Evolutionary conservation across 1,284 basidiomycete genomes (phyloP).

Genomic region (Cryptococcus wingfieldii): DNA sequence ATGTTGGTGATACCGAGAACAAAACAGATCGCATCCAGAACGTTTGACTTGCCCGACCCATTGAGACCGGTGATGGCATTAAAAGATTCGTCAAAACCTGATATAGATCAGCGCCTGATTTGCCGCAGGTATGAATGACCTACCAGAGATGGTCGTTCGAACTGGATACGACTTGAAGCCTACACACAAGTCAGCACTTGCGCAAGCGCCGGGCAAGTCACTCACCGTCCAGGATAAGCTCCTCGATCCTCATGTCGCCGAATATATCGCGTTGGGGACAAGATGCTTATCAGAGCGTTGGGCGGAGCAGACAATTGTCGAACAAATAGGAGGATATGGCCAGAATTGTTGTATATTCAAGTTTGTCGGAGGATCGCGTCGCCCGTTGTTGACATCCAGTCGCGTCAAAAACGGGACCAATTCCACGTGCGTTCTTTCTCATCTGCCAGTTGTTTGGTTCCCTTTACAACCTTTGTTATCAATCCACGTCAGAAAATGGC

Average conservation of each 20-base stretch:
- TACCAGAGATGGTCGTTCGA: slow-evolving; percentile 75
- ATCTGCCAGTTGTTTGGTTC: neutral
- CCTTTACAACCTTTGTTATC: neutral
- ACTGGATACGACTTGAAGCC: slow-evolving; percentile 97
- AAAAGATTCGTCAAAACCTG: slow-evolving; percentile 91
- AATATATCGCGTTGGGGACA: neutral
- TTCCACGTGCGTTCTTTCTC: neutral
- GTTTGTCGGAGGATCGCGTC: neutral
- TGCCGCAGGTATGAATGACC: neutral
- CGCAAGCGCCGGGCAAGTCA: neutral
- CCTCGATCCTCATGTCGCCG: slow-evolving; percentile 67
- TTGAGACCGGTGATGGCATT: slow-evolving; percentile 97
- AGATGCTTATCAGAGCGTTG: neutral
- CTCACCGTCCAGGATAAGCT: slow-evolving; percentile 70
- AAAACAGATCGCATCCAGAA: slow-evolving; percentile 95
- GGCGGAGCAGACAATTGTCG: too few relatives aligned
- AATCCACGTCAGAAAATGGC: too few relatives aligned
- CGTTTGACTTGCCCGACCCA: slow-evolving; percentile 88
- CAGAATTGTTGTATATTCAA: neutral
- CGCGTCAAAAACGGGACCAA: too few relatives aligned
- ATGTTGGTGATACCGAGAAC: slow-evolving; percentile 95
- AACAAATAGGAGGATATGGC: too few relatives aligned
- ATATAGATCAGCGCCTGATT: slow-evolving; percentile 5
- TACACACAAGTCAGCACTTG: slow-evolving; percentile 33
- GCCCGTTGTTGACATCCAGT: too few relatives aligned